phyloP scores from a whole-genome alignment of 257 asterid species.

The Thymus quinquecostatus region DNA sequence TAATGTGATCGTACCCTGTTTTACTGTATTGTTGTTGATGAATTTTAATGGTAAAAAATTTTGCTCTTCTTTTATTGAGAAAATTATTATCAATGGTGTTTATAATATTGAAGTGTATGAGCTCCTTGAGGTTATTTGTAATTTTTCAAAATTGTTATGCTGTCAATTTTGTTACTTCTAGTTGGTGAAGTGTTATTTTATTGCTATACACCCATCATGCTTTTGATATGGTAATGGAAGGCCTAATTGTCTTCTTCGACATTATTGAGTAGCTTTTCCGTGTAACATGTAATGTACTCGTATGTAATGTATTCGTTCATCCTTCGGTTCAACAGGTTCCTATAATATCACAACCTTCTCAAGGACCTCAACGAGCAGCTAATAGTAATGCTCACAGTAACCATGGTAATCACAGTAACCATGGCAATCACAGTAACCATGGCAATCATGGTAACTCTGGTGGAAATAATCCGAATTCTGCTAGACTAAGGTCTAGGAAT shows the following conservation, averaged over 20 bases:
- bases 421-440: slow-evolving; percentile 41
- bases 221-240: not conserved
- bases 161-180: not conserved
- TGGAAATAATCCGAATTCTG: slow-evolving; percentile 42
- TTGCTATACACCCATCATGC: slow-evolving; percentile 3
- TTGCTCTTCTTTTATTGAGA: too few relatives aligned
- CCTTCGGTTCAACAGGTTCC: slow-evolving; percentile 54
- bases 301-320: not conserved
- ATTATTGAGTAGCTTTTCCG: not conserved
- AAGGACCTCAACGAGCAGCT: slow-evolving; percentile 38
- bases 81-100: not conserved
- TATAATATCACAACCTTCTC: slow-evolving; percentile 58
- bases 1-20: not conserved
- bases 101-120: not conserved
- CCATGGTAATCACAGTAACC: slow-evolving; percentile 34
- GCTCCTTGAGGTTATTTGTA: not conserved
- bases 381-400: slow-evolving; percentile 42
- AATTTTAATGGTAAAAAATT: too few relatives aligned
- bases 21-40: slow-evolving; percentile 4
- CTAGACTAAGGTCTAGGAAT: slow-evolving; percentile 60
- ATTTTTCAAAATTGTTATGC: slow-evolving; percentile 2
- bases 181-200: not conserved
- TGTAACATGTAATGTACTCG: not conserved
- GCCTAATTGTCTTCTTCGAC: not conserved
- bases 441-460: slow-evolving; percentile 35